Evolutionary conservation across 352 stramenopile species (phyloP).

Genomic region (Globisporangium nagaii): DNA sequence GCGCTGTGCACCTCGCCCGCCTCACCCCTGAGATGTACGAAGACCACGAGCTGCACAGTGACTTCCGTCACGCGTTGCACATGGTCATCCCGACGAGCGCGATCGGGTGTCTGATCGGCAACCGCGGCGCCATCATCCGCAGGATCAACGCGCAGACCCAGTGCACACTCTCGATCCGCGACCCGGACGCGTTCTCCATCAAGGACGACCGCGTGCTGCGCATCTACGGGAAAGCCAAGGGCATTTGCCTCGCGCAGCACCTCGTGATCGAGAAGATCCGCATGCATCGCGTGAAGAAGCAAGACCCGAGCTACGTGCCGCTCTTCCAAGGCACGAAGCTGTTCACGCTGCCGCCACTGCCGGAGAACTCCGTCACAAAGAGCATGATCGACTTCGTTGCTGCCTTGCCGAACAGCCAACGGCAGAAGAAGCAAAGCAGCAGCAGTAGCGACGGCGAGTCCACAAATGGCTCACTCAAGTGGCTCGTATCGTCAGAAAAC

Average conservation of each 20-base stretch:
- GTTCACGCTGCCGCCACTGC: constrained; percentile 20
- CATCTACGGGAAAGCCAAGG: constrained; percentile 48
- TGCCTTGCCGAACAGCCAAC: not conserved
- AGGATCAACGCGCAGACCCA: constrained; percentile 33
- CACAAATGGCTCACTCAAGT: constrained; percentile 20
- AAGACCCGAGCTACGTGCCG: constrained; percentile 48
- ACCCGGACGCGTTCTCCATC: constrained; percentile 25
- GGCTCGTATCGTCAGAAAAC: constrained; percentile 39
- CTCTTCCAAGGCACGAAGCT: constrained; percentile 17
- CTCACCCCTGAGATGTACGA: constrained; percentile 45
- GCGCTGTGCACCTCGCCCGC: constrained; percentile 2
- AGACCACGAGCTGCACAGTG: constrained; percentile 44
- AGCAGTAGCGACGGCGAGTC: not conserved
- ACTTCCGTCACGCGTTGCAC: constrained; percentile 51
- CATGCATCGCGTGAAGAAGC: constrained; percentile 29
- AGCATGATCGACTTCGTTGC: constrained; percentile 26
- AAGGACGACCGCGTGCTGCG: constrained; percentile 52
- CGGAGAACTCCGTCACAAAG: constrained; percentile 33
- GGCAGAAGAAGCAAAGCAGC: not conserved
- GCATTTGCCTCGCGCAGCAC: constrained; percentile 56
- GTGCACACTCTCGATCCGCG: constrained; percentile 55
- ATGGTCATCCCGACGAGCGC: constrained; percentile 58
- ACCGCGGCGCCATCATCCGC: constrained; percentile 41
- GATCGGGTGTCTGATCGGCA: constrained; percentile 45
- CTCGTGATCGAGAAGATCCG: constrained; percentile 57